Conservation (phyloP, 2,329 filamentous ascomycete genomes). For the Diaporthe capsici region DNA sequence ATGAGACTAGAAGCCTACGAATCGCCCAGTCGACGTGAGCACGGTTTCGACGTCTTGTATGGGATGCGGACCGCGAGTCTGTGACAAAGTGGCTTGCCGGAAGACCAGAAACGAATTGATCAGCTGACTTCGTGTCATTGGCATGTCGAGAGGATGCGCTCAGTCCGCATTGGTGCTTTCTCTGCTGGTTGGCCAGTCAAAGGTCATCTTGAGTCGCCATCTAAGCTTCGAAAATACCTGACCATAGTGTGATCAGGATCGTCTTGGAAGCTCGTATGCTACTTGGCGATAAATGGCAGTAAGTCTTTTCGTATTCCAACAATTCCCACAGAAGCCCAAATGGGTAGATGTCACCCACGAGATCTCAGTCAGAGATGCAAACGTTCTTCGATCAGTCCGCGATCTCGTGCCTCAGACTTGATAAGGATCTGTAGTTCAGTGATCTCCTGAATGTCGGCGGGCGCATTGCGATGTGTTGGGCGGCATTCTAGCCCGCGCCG, state of each 20-base stretch:
- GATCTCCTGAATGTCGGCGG: not conserved
- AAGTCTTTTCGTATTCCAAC: not conserved
- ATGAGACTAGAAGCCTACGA: not conserved
- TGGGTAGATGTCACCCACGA: no score
- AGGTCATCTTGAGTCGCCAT: not conserved
- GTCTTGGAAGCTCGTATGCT: not conserved
- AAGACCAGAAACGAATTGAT: not conserved
- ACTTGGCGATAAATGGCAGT: not conserved
- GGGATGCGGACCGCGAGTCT: not conserved
- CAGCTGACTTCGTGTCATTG: slow-evolving; percentile 19
- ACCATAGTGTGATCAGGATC: not conserved
- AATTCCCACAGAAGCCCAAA: not conserved
- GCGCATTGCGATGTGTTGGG: not conserved
- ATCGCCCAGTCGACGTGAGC: not conserved
- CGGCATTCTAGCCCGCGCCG: not conserved
- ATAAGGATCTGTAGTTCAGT: not conserved
- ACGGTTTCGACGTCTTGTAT: not conserved
- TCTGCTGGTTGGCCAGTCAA: not conserved
- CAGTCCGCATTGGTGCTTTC: not conserved
- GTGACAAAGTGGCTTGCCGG: not conserved
- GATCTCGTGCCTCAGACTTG: no score
- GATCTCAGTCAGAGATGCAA: not conserved
- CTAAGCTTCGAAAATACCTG: not conserved
- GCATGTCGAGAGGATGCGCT: not conserved
- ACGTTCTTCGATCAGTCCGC: not conserved